phyloP scores from a whole-genome alignment of 106 monocot species.

The Allium sativum region DNA sequence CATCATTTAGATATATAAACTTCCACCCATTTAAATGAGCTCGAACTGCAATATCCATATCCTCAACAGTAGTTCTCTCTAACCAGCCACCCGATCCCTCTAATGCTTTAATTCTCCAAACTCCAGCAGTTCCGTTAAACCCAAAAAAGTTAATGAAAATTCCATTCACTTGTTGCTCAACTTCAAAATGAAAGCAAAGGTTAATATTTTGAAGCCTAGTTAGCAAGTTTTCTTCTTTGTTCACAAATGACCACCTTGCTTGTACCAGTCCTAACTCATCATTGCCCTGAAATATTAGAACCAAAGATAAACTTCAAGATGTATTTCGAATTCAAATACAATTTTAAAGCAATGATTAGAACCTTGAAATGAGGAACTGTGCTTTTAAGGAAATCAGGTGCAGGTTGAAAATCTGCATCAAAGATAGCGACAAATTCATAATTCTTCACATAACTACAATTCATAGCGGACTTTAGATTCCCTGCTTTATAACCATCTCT shows the following conservation, averaged over 20 bases:
- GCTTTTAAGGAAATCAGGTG: constrained; percentile 67
- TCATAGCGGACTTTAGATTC: constrained; percentile 94
- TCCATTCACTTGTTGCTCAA: constrained; percentile 37
- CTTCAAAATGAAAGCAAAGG: constrained; percentile 50
- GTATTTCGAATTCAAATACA: too few species aligned
- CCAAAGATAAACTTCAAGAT: too few species aligned
- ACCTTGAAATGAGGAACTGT: constrained; percentile 95
- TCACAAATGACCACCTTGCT: constrained; percentile 49
- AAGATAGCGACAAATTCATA: constrained; percentile 97
- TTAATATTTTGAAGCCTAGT: constrained; percentile 57
- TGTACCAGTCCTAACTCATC: constrained; percentile 45
- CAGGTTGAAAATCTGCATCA: constrained; percentile 89
- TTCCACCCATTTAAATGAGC: constrained; percentile 50
- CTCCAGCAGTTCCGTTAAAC: constrained; percentile 42
- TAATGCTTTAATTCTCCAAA: constrained; percentile 33
- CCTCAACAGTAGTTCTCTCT: constrained; percentile 30
- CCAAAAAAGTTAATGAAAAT: constrained; percentile 40
- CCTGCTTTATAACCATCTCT: constrained; percentile 92
- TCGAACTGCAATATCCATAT: constrained; percentile 20
- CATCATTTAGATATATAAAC: constrained; percentile 55
- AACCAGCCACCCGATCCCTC: constrained; percentile 43
- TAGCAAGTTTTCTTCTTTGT: constrained; percentile 42
- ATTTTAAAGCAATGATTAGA: background rate
- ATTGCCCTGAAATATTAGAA: constrained; percentile 21
- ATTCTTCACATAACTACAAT: constrained; percentile 79